Base-by-base conservation (phyloP, 2,329 filamentous ascomycete species). In the Mariannaea sp. region DNA sequence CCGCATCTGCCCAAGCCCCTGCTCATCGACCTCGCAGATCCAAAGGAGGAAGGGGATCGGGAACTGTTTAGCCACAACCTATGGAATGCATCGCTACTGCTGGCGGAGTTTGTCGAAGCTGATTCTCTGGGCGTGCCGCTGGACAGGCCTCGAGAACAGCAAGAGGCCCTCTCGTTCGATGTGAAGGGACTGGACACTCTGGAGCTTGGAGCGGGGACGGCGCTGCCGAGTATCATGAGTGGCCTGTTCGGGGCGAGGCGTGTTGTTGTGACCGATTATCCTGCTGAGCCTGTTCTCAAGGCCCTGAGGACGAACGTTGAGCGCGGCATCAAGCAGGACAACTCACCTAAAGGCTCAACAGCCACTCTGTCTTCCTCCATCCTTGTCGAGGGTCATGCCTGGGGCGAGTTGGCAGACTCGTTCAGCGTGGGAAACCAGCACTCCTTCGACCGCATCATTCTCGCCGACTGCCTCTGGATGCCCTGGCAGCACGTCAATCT, bases 391-490 rank as follows among this genome's bases (percentile, higher is more conserved):
- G 85, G 85, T 1, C 87, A 90, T 62, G 71, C 76, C 30, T 90
- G 88, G 87, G 86, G 87, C 6, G 78, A 79, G 14, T 66, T 82
- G 1, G 46, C 60, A 1, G 64, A 70, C 19, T 20, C 76, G 7
- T 66, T 73, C 27, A 62, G 64, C 53, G 20, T 59, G 47, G 38
- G 60, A 36, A 48, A 63, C 53, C 60, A 60, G 32, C 70, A 70
- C 53, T 66, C 66, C 1, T 89, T 85, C 65, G 83, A 83, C 39
- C 80, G 85, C 52, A 75, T 91, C 33, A 71, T 90, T n/a, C 84
- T 84, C 0, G 85, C 86, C 57, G 87, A 91, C 71, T 90, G 87
- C 65, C 78, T 89, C 51, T 91, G 88, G 87, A 89, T 90, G 85
- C 81, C 83, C 1, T 80, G 80, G 75, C 81, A 90, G 74, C 88